These are phyloP conservation scores for Mycena sp. DNA, from an alignment of 1,284 basidiomycete species.

Conservation along the genomic window DNA sequence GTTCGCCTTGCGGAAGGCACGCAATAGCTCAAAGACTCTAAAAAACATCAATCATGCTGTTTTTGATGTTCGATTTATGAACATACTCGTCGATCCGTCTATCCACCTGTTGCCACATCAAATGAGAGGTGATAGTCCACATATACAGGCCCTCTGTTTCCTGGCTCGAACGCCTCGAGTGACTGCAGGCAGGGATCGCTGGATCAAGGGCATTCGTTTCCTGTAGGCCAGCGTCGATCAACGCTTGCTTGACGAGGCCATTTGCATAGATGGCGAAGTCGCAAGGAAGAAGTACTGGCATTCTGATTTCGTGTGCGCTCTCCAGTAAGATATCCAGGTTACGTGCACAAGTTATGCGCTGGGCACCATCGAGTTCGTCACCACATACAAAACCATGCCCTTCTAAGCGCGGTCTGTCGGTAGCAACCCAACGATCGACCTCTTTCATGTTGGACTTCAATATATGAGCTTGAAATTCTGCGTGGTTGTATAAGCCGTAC, in stretches of 20 bases:
- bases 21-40: too few relatives aligned
- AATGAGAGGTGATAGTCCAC: not conserved
- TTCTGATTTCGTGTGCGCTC: not conserved
- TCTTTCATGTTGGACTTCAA: not conserved
- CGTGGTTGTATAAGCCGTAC: not conserved
- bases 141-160: not conserved
- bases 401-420: not conserved
- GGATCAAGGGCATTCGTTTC: too few relatives aligned
- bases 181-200: too few relatives aligned
- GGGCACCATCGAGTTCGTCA: not conserved
- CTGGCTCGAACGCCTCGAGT: too few relatives aligned
- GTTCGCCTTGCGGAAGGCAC: too few relatives aligned
- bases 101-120: conserved; percentile 4
- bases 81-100: conserved; percentile 1
- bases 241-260: not conserved
- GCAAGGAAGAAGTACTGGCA: not conserved
- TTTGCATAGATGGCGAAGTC: not conserved
- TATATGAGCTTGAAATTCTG: not conserved
- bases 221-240: too few relatives aligned
- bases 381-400: not conserved
- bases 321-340: not conserved
- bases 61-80: too few relatives aligned
- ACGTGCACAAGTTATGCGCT: not conserved
- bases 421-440: not conserved
- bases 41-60: too few relatives aligned